A percentile compares a stretch with the other conserved stretches of the same genome.
Evolutionary conservation across 768 basidiomycete species (phyloP).

Genomic region (Agrocybe pediades): DNA sequence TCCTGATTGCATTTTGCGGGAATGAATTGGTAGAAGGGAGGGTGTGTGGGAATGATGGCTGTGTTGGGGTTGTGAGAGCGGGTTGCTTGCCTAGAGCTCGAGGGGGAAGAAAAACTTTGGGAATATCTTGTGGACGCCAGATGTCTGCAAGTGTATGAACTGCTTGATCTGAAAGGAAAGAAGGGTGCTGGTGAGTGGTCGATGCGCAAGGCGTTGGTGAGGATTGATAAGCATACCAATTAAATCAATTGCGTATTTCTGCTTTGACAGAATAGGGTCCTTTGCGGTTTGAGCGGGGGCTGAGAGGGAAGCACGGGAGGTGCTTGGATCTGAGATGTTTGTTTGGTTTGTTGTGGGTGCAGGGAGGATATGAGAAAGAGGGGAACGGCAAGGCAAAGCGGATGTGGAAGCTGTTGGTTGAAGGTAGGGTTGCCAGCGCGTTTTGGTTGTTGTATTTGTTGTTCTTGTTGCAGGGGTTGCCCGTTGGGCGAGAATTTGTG

Average conservation of each 20-base stretch:
- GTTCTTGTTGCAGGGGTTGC: constrained; percentile 66
- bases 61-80: constrained; percentile 10
- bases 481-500: constrained; percentile 65
- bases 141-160: constrained; percentile 77
- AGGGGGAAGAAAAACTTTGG: constrained; percentile 41
- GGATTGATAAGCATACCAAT: constrained; percentile 56
- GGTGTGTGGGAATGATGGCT: constrained; percentile 21
- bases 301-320: too few relatives aligned
- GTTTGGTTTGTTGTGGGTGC: constrained; percentile 55
- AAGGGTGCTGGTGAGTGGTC: background rate
- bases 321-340: constrained; percentile 49
- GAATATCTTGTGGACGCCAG: constrained; percentile 80
- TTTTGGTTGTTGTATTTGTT: constrained; percentile 40
- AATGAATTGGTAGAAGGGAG: background rate
- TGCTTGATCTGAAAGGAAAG: constrained; percentile 61
- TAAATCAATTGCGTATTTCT: constrained; percentile 66
- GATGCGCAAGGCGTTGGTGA: constrained; percentile 1
- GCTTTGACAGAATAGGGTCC: constrained; percentile 43
- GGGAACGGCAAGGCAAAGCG: constrained; percentile 39
- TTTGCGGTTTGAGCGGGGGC: constrained; percentile 30
- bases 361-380: constrained; percentile 61
- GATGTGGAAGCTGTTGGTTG: constrained; percentile 42
- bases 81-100: constrained; percentile 5
- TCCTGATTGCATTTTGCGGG: constrained; percentile 14
- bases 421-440: constrained; percentile 83